A percentile compares a stretch with the other conserved stretches of the same genome.
Evolutionary conservation across 805 yeast genomes (phyloP).

Genomic region (Pichia californica): DNA sequence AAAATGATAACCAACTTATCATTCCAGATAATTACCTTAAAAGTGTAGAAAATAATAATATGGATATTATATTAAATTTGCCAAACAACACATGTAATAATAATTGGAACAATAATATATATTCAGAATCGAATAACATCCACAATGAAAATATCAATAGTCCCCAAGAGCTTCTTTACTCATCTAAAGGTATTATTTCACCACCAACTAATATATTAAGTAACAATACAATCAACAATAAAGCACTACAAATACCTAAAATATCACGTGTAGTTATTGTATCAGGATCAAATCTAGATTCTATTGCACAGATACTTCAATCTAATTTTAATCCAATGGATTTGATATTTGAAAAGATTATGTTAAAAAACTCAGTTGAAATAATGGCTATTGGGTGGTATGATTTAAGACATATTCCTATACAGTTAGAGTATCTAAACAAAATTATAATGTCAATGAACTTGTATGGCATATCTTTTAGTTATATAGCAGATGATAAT

Average conservation of each 20-base stretch:
- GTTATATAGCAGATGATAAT: conserved; percentile 11
- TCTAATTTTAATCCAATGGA: conserved; percentile 4
- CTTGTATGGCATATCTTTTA: conserved; percentile 8
- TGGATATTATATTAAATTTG: no score
- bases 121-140: no score
- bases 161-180: no score
- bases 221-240: no score
- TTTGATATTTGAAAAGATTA: conserved; percentile 2
- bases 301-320: background rate
- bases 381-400: conserved; percentile 26
- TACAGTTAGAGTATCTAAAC: conserved; percentile 15
- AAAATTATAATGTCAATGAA: conserved; percentile 7
- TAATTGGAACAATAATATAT: no score
- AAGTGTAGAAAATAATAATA: no score
- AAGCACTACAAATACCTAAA: background rate
- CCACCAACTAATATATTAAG: no score
- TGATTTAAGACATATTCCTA: conserved; percentile 20
- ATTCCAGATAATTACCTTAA: no score
- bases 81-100: no score
- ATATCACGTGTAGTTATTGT: conserved; percentile 10
- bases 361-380: background rate
- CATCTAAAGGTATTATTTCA: no score
- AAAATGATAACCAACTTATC: no score
- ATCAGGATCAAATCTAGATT: background rate
- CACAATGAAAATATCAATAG: no score